Conservation (phyloP, 345 rosid species). For the Toxicodendron radicans region DNA sequence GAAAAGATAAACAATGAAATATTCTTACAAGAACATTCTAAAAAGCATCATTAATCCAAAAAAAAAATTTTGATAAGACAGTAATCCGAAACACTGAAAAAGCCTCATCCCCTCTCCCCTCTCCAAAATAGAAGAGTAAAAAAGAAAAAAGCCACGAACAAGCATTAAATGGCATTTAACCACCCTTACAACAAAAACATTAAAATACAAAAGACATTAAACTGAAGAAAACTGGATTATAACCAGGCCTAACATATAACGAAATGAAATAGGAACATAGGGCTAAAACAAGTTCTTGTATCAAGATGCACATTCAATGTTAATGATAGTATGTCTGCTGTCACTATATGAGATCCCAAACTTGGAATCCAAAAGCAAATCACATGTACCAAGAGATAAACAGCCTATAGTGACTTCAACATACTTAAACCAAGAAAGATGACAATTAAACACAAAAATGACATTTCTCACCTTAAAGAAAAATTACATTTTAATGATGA, state of each 20-base stretch:
- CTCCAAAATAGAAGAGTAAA: not conserved
- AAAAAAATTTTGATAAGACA: not conserved
- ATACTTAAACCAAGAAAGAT: slow-evolving; percentile 4
- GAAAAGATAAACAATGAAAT: not conserved
- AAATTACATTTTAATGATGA: slow-evolving; percentile 39
- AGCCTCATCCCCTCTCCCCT: not conserved
- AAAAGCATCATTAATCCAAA: not conserved
- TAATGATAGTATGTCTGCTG: not conserved
- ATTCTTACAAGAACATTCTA: not conserved
- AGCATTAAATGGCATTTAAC: not conserved
- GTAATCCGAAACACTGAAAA: not conserved
- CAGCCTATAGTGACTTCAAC: not conserved
- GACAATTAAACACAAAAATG: not conserved
- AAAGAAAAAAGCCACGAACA: not conserved
- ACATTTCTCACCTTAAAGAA: slow-evolving; percentile 49
- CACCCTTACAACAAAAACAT: not conserved
- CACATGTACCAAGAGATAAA: slow-evolving; percentile 2
- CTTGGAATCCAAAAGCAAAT: not conserved
- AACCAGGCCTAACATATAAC: not conserved
- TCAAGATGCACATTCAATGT: not conserved
- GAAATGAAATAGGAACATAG: not conserved
- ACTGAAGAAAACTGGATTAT: not conserved
- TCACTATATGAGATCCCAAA: not conserved
- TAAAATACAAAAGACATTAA: not conserved
- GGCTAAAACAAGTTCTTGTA: not conserved